phyloP scores from a whole-genome alignment of 2,329 filamentous ascomycete species.

The Cladophialophora yegresii region DNA sequence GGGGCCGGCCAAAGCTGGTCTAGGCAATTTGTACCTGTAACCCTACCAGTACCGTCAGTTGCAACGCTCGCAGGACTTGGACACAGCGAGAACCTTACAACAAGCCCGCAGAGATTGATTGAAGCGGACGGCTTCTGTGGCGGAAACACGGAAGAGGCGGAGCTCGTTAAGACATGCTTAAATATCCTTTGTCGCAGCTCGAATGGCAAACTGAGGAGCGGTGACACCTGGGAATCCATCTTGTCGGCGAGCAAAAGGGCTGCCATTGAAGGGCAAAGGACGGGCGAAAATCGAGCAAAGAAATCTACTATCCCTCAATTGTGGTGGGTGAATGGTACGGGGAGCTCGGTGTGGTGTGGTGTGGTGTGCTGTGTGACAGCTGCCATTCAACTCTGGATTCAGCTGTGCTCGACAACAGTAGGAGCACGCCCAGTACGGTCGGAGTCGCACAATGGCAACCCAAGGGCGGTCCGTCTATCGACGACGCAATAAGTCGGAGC shows the following conservation, averaged over 20 bases:
- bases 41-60: neutral
- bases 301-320: neutral
- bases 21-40: constrained; percentile 2
- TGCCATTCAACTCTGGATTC: neutral
- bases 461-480: neutral
- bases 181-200: constrained; percentile 19
- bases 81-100: neutral
- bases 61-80: neutral
- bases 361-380: neutral
- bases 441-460: neutral
- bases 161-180: constrained; percentile 7
- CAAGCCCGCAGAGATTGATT: neutral
- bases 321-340: neutral
- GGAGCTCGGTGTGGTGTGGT: neutral
- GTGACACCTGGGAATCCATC: neutral
- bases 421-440: neutral
- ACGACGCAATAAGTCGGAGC: too few relatives aligned
- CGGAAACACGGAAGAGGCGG: constrained; percentile 1
- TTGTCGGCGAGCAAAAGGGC: neutral
- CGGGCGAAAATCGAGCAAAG: neutral
- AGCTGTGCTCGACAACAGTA: neutral
- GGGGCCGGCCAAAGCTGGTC: neutral
- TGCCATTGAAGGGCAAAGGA: neutral
- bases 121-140: neutral
- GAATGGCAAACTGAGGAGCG: constrained; percentile 16